These are phyloP conservation scores for Leptoxyphium fumago DNA, from an alignment of 2,329 filamentous ascomycete species.

Conservation along the genomic window DNA sequence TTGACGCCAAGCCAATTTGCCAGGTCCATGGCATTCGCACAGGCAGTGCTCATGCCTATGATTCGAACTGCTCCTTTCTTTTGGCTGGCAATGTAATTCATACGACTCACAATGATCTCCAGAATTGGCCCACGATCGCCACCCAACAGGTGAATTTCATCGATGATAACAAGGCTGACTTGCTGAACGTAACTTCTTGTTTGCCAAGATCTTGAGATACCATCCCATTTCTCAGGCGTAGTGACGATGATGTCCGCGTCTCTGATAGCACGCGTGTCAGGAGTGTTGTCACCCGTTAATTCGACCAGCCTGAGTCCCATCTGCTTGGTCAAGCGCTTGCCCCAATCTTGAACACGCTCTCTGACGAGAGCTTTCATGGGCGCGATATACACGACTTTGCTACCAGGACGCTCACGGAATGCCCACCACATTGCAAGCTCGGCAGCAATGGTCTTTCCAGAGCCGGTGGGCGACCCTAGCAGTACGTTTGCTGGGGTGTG, in stretches of 20 bases:
- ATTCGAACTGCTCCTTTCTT: constrained; percentile 79
- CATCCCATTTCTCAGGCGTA: constrained; percentile 99
- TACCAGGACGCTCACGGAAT: constrained; percentile 83
- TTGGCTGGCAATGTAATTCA: constrained; percentile 97
- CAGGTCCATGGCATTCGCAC: constrained; percentile 85
- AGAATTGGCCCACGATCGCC: constrained; percentile 93
- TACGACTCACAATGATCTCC: constrained; percentile 82
- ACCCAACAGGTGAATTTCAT: constrained; percentile 94
- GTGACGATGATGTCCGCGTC: constrained; percentile 97
- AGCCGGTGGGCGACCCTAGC: constrained; percentile 87
- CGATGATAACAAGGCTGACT: constrained; percentile 92
- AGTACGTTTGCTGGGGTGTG: constrained; percentile 85
- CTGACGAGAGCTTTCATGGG: constrained; percentile 98
- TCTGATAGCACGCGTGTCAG: constrained; percentile 86
- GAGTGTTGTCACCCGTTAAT: constrained; percentile 93
- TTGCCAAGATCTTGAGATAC: constrained; percentile 97
- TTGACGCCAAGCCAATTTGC: constrained; percentile 97
- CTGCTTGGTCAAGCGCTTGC: constrained; percentile 60
- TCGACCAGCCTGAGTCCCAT: constrained; percentile 87
- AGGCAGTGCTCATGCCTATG: constrained; percentile 98
- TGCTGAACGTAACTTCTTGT: constrained; percentile 91
- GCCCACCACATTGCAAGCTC: constrained; percentile 99
- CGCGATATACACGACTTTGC: constrained; percentile 96
- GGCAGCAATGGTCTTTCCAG: constrained; percentile 91
- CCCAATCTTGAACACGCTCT: constrained; percentile 93